phyloP scores from a whole-genome alignment of 768 basidiomycete genomes.

The Cystofilobasidium bisporidii region DNA sequence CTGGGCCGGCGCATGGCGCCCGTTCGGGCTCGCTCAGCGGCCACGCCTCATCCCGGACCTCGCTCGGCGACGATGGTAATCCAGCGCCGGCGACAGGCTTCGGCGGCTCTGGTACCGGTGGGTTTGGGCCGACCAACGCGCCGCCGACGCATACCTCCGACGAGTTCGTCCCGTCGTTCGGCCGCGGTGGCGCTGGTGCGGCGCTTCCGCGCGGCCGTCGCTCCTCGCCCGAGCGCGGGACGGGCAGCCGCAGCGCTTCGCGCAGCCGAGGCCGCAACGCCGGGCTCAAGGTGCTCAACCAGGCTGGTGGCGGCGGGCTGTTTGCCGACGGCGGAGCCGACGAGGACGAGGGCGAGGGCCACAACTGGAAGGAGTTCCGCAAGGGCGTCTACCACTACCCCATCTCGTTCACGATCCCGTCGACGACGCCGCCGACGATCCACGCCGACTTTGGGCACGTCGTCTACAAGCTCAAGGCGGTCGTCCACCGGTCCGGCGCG shows the following conservation, averaged over 20 bases:
- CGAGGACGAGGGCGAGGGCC: conserved; percentile 37
- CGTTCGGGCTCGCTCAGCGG: conserved; percentile 16
- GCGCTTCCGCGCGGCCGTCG: conserved; percentile 5
- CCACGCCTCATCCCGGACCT: conserved; percentile 11
- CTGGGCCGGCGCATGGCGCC: background rate
- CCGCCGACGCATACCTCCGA: conserved; percentile 6
- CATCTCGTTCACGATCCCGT: conserved; percentile 78
- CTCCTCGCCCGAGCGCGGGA: conserved; percentile 29
- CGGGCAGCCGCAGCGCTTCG: conserved; percentile 31
- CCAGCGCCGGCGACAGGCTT: conserved; percentile 12
- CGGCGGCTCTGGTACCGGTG: conserved; percentile 18
- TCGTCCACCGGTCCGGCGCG: conserved; percentile 71
- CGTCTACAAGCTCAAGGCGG: conserved; percentile 67
- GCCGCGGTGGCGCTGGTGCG: conserved; percentile 36
- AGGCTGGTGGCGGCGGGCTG: conserved; percentile 1
- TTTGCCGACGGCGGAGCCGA: conserved; percentile 33
- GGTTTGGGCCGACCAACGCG: conserved; percentile 24
- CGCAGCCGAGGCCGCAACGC: conserved; percentile 39
- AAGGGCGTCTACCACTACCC: conserved; percentile 89
- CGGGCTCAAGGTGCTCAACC: conserved; percentile 37
- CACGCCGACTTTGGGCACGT: conserved; percentile 66
- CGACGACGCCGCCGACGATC: conserved; percentile 66
- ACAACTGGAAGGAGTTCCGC: conserved; percentile 73
- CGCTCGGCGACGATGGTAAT: background rate
- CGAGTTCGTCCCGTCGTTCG: conserved; percentile 29